Evolutionary conservation across 495 filamentous ascomycete genomes (phyloP).

Genomic region (Darksidea phi): DNA sequence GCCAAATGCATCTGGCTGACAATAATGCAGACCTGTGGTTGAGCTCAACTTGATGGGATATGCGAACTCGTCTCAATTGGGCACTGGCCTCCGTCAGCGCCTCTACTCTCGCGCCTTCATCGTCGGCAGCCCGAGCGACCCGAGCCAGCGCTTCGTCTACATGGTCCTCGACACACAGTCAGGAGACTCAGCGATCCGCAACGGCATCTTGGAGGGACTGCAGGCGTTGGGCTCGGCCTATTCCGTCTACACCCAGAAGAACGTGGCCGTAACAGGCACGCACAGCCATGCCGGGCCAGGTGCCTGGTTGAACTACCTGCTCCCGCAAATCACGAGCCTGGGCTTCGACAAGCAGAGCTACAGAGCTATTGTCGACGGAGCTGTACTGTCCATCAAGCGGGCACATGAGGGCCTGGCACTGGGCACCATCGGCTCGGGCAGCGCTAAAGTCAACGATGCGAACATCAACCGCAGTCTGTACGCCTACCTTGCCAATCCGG

Average conservation of each 20-base stretch:
- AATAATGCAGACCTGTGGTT: conserved; percentile 65
- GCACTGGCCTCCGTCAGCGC: conserved; percentile 83
- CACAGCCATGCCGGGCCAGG: conserved; percentile 92
- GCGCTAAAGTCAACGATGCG: conserved; percentile 71
- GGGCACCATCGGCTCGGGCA: conserved; percentile 71
- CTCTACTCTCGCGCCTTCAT: conserved; percentile 92
- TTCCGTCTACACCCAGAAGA: conserved; percentile 72
- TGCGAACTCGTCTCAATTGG: conserved; percentile 80
- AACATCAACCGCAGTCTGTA: conserved; percentile 91
- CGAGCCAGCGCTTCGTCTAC: conserved; percentile 78
- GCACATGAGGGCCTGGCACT: conserved; percentile 74
- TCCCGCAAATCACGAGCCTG: conserved; percentile 88
- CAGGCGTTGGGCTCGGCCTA: conserved; percentile 65
- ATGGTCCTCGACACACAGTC: conserved; percentile 84
- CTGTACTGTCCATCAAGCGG: conserved; percentile 72
- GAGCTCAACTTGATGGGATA: conserved; percentile 93
- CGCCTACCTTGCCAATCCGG: conserved; percentile 87
- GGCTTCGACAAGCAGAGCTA: conserved; percentile 91
- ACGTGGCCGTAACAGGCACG: conserved; percentile 88
- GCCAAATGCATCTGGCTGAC: not conserved
- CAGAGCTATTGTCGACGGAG: conserved; percentile 84
- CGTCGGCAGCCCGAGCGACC: conserved; percentile 64
- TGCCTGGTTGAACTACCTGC: conserved; percentile 93
- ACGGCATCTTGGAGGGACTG: conserved; percentile 78
- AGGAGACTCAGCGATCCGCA: conserved; percentile 85